Evolutionary conservation across 108 stramenopile species (phyloP).

Genomic region (Epithemia pelagica): DNA sequence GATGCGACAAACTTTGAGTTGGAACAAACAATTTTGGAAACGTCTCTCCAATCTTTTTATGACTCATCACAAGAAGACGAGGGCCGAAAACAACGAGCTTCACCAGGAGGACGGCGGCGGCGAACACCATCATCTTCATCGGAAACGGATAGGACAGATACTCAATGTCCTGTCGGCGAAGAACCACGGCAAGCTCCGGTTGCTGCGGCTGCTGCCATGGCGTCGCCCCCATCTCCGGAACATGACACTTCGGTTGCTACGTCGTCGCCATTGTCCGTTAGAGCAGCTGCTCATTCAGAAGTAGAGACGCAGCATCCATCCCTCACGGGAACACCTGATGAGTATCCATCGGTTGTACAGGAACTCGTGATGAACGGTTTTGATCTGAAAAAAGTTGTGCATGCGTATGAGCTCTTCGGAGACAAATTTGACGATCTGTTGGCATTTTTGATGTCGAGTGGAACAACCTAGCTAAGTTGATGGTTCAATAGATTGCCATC

Average conservation of each 20-base stretch:
- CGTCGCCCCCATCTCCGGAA: slow-evolving; percentile 5
- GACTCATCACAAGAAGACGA: slow-evolving; percentile 30
- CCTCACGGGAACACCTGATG: slow-evolving; percentile 28
- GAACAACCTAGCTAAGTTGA: neutral
- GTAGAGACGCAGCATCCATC: neutral
- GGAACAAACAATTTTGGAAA: slow-evolving; percentile 69
- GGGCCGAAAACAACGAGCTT: slow-evolving; percentile 47
- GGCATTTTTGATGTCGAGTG: slow-evolving; percentile 38
- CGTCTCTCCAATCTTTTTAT: slow-evolving; percentile 48
- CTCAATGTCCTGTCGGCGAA: neutral
- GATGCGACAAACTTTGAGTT: slow-evolving; percentile 77
- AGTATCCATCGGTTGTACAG: slow-evolving; percentile 71
- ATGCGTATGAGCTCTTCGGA: slow-evolving; percentile 73
- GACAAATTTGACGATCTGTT: slow-evolving; percentile 80
- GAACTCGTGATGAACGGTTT: slow-evolving; percentile 86
- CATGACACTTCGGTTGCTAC: neutral
- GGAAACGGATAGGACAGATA: neutral
- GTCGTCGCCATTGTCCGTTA: slow-evolving; percentile 1
- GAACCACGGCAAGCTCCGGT: neutral
- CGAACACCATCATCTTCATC: neutral
- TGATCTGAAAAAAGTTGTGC: slow-evolving; percentile 53
- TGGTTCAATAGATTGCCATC: no score
- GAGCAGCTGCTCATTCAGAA: neutral
- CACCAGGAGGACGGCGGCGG: slow-evolving; percentile 14
- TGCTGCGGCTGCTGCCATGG: slow-evolving; percentile 5